Base-by-base conservation (phyloP, 2,329 filamentous ascomycete genomes). In the Didymella exigua region DNA sequence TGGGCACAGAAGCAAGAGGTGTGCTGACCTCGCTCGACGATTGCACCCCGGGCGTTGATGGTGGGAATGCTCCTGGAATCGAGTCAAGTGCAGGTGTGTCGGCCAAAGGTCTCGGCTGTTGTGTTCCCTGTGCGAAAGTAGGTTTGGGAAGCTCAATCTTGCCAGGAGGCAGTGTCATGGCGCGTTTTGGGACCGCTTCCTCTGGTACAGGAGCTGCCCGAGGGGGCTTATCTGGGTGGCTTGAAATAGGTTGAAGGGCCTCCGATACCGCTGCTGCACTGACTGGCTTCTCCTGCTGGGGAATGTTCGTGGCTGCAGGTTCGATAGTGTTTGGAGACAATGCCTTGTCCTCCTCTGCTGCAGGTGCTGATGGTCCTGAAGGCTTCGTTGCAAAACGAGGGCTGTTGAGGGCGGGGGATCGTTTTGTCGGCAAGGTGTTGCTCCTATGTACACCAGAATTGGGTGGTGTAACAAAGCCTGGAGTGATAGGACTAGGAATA, bases 341-440 rank as follows among this genome's bases (percentile, higher is more conserved):
- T n/a, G 56, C 56, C 49, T 65, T 70, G 3, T 56, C 29, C 21
- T 70, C 71, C 41, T 73, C 70, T n/a, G 65, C 34, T 19, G 59
- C 78, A 9, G 82, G 79, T 0, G 83, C 81, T 9, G 81, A 78
- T 18, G 84, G 76, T 27, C 83, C 80, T 4, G 82, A 80, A 31
- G 81, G 76, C 65, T 82, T 82, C 43, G 68, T 63, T 5, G 65
- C 55, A 49, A 75, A 75, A n/a, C 71, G 69, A 33, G 66, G 60
- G 30, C 66, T 68, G n/a, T 65, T 60, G 37, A 93, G 75, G 8
- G 85, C 86, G 7, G 91, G 91, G 0, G 91, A 95, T 72, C 89
- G 89, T 71, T 96, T 96, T 0, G 93, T 95, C 0, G 95, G 95
- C 13, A 98, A 82, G 3, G 95, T 99, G 71, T 98, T 98, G 77